Evolutionary conservation across 768 basidiomycete genomes (phyloP), one percentile per base, ranked within the genome.

Genomic region (Zangia roseola): DNA sequence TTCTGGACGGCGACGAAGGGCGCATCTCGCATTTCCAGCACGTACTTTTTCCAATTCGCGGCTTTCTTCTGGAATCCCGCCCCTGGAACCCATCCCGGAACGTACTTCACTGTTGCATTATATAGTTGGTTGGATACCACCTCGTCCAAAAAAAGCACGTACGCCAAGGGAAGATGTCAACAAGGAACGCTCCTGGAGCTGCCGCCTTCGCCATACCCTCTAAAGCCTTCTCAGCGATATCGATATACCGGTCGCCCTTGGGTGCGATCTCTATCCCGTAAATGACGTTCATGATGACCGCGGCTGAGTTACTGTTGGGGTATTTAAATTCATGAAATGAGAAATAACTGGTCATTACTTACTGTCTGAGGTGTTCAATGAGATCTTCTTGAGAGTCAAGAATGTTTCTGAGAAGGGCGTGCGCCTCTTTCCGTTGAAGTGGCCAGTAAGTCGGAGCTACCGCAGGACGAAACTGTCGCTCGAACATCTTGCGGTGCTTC

Each of bases 51-150:
- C 78, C 80, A 80, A 45, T 72, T 63, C n/a, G 68, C 68, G 12
- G 78, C 79, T 56, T 77, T 76, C 19, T 69, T 69, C 49, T 79
- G 69, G 57, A 81, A 81, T 8, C 73, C 70, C 4, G 78, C 75
- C 0, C 78, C 76, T 28, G 79, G 79, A 3, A 78, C 43, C 78
- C 80, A 81, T 43, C 60, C 69, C 56, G 79, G 80, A 14, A 81
- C 59, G 47, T 80, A 63, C 62, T 78, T 80, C 45, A 81, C 79
- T 77, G 47, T 57, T 37, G 25, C 9, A 21, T 38, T 5, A 38
- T 5, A 38, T 10, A 13, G 16, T 66, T 23, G 59, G 10, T 14
- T n/a, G 21, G 10, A 8, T n/a, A 2, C n/a, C 25, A 24, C 35
- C 20, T 37, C 13, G 0, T 13, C 8, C 10, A 10, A 43, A 19